Conservation (phyloP, 2,329 filamentous ascomycete species). For the Ophiosphaerella korrae region DNA sequence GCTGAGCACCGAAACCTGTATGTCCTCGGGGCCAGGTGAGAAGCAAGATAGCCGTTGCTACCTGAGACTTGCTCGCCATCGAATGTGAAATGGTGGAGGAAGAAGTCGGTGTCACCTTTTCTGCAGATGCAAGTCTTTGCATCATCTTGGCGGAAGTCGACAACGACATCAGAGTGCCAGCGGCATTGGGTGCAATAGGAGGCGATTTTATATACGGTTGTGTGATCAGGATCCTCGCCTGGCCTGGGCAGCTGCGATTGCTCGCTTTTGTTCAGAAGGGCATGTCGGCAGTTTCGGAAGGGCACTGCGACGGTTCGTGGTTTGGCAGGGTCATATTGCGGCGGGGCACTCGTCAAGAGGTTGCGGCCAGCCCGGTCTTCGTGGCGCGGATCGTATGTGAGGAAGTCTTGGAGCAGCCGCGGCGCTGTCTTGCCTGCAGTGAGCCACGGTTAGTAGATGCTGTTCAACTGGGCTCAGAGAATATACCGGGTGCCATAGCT, state of each 20-base stretch:
- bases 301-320: constrained; percentile 44
- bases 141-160: constrained; percentile 56
- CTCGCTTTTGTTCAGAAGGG: constrained; percentile 61
- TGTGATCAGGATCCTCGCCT: constrained; percentile 46
- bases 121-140: constrained; percentile 50
- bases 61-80: constrained; percentile 22
- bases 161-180: constrained; percentile 63
- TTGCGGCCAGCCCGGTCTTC: constrained; percentile 56
- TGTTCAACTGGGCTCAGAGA: constrained; percentile 1
- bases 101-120: constrained; percentile 51
- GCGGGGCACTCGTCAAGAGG: constrained; percentile 63
- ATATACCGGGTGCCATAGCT: constrained; percentile 31
- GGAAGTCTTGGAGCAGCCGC: constrained; percentile 57
- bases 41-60: constrained; percentile 17
- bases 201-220: constrained; percentile 61
- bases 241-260: constrained; percentile 58
- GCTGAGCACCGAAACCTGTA: constrained; percentile 64
- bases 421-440: constrained; percentile 56
- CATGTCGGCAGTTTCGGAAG: constrained; percentile 61
- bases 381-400: constrained; percentile 56
- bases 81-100: constrained; percentile 65
- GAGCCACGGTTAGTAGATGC: constrained; percentile 26
- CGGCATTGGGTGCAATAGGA: constrained; percentile 67
- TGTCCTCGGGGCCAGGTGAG: constrained; percentile 22
- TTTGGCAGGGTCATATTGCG: constrained; percentile 52